Evolutionary conservation across 768 basidiomycete species (phyloP).

Genomic region (Suillus americanus): DNA sequence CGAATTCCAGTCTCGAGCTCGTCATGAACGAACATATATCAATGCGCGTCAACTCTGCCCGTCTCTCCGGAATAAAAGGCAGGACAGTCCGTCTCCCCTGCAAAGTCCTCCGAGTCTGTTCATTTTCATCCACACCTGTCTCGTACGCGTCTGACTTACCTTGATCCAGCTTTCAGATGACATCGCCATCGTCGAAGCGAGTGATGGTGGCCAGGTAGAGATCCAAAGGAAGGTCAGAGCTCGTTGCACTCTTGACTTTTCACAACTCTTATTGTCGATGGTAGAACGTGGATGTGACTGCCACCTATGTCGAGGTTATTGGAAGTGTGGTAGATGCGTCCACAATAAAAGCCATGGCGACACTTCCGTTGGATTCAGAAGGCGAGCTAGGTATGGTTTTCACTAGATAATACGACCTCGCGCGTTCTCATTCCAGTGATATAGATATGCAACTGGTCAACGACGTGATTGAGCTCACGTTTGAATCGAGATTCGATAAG

Average conservation of each 20-base stretch:
- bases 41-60: slow-evolving; percentile 64
- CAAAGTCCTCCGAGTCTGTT: slow-evolving; percentile 54
- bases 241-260: background rate
- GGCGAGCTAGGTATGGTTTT: slow-evolving; percentile 55
- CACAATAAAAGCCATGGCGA: slow-evolving; percentile 53
- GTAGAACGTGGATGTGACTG: slow-evolving; percentile 46
- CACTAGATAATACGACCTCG: background rate
- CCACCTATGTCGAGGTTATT: slow-evolving; percentile 65
- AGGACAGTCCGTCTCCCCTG: slow-evolving; percentile 61
- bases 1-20: background rate
- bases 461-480: slow-evolving; percentile 59
- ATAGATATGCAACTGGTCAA: slow-evolving; percentile 62
- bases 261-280: slow-evolving; percentile 1
- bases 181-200: slow-evolving; percentile 57
- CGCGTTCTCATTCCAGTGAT: slow-evolving; percentile 11
- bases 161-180: slow-evolving; percentile 38
- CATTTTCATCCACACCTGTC: background rate
- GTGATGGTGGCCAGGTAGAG: slow-evolving; percentile 64
- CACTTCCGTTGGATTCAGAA: slow-evolving; percentile 53
- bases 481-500: slow-evolving; percentile 53
- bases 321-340: slow-evolving; percentile 57
- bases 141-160: slow-evolving; percentile 6
- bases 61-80: slow-evolving; percentile 50
- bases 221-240: slow-evolving; percentile 44
- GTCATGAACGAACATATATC: slow-evolving; percentile 28